Evolutionary conservation across 2,329 filamentous ascomycete genomes (phyloP).

Genomic region (Monosporascus sp.): DNA sequence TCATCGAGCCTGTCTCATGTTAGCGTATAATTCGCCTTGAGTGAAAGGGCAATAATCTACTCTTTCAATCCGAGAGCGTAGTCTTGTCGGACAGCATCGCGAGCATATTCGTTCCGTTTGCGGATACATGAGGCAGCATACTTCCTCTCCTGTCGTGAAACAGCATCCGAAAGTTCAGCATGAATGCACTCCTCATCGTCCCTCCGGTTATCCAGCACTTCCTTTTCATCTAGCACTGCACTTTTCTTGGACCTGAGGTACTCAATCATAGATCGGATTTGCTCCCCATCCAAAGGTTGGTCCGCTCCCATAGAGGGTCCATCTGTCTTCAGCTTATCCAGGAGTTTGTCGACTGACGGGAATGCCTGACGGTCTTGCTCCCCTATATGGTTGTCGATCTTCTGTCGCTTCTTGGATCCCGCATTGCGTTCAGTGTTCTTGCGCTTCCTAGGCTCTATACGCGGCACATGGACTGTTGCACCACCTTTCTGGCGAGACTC

Average conservation of each 20-base stretch:
- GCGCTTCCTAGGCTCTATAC: slow-evolving; percentile 32
- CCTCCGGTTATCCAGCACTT: slow-evolving; percentile 3
- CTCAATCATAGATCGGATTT: slow-evolving; percentile 8
- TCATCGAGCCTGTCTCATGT: slow-evolving; percentile 39
- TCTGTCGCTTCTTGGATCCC: slow-evolving; percentile 7
- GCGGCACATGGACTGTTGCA: slow-evolving; percentile 1
- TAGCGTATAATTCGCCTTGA: neutral
- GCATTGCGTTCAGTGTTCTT: slow-evolving; percentile 21
- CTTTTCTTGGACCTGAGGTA: slow-evolving; percentile 4
- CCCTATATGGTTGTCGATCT: slow-evolving; percentile 2
- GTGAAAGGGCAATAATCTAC: slow-evolving; percentile 12
- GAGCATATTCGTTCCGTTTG: slow-evolving; percentile 49
- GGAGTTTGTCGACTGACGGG: slow-evolving; percentile 7
- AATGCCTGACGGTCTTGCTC: neutral
- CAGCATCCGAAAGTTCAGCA: slow-evolving; percentile 16
- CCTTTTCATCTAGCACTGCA: slow-evolving; percentile 1
- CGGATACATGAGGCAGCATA: slow-evolving; percentile 37
- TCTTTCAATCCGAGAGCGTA: slow-evolving; percentile 55
- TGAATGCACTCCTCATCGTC: slow-evolving; percentile 31
- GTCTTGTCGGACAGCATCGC: slow-evolving; percentile 45
- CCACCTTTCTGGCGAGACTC: slow-evolving; percentile 12
- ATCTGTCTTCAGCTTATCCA: slow-evolving; percentile 6
- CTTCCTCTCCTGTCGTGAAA: slow-evolving; percentile 16
- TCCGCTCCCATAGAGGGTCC: slow-evolving; percentile 14
- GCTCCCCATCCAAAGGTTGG: slow-evolving; percentile 10